Base-by-base conservation (phyloP, 169 alveolate genomes). In the Plasmodium coatneyi region DNA sequence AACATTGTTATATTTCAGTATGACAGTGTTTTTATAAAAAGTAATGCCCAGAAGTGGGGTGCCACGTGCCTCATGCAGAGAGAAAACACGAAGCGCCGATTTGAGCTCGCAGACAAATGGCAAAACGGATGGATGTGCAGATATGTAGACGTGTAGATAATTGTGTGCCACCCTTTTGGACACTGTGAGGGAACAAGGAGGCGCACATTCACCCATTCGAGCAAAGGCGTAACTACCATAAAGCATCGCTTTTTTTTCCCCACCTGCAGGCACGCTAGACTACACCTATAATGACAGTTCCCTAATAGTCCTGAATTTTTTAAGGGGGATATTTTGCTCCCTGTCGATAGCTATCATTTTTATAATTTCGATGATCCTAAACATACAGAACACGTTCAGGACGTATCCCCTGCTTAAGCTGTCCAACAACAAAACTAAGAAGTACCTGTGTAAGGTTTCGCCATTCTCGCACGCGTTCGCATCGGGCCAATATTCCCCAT, bases 1-100 rank as follows among this genome's bases (percentile, higher is more conserved):
- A 87, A 87, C 82, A 79, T 87, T 79, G 87, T 87, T 32, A 87
- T 87, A 78, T 87, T 78, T 79, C 93, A 87, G 49, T 87, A 87
- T 87, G 93, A 87, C 46, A 87, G 93, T 43, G 81, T 87, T 56
- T 87, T 87, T 66, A 87, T 87, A 49, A 87, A 87, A 87, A 87
- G 93, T 87, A 87, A 87, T 76, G 30, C 28, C 76, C 14, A 16
- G 72, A 32, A 4, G 25, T 56, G 7, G 30, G 14, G 16, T 19
- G 36, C 5, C 41, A 66, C 28, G 36, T 66, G 60, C 60, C 25
- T 12, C 25, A 49, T 72, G 3, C 14, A 49, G 54, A 3, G 54
- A 22, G 30, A 80, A 39, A 41, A 41, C 5, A 80, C 25, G 1
- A 6, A 7, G 34, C 34, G 25, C 5, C 36, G 36, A 32, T 74